Base-by-base conservation (phyloP, 805 yeast species). In the Candida maltosa region DNA sequence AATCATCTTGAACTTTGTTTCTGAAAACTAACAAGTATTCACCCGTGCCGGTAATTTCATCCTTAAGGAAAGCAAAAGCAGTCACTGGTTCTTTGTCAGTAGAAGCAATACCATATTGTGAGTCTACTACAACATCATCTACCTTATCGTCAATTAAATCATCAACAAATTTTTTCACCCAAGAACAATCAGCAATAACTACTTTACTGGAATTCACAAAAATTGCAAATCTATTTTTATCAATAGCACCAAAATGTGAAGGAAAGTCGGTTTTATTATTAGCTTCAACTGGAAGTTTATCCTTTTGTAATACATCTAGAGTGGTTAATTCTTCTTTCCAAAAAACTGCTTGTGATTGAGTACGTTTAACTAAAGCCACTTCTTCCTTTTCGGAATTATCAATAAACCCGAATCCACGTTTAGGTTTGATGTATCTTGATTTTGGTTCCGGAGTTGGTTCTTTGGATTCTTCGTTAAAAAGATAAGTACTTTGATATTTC, bases 371-470 rank as follows among this genome's bases (percentile, higher is more conserved):
- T 16, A 38, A 11, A 11, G 38, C 14, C 16, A 20, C 46, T 2
- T 28, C 36, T 17, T 37, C 36, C 15, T 34, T 37, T 11, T 38
- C 44, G 2, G 46, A 26, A 10, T 42, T 31, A 20, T 51, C 57
- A 9, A 58, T 34, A 37, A 45, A 60, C 1, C 66, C 66, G 39
- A 57, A 60, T 3, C 66, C 66, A 25, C 36, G 40, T 8, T 34
- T 39, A 2, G 61, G 60, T 31, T 46, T 54, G 5, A 22, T 26
- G 32, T 52, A 52, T 20, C 31, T 28, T 5, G 22, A 16, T 17
- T 11, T 2, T 19, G n/a, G 28, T 23, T 14, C 14, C 4, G 29
- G 21, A 2, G 12, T 10, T 11, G 16, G 25, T 10, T 9, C 16
- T 23, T 8, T 11, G 19, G 19, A 14, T 25, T 23, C 29, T 15